phyloP scores from a whole-genome alignment of 1,284 basidiomycete species.

The Stygiomarasmius scandens region DNA sequence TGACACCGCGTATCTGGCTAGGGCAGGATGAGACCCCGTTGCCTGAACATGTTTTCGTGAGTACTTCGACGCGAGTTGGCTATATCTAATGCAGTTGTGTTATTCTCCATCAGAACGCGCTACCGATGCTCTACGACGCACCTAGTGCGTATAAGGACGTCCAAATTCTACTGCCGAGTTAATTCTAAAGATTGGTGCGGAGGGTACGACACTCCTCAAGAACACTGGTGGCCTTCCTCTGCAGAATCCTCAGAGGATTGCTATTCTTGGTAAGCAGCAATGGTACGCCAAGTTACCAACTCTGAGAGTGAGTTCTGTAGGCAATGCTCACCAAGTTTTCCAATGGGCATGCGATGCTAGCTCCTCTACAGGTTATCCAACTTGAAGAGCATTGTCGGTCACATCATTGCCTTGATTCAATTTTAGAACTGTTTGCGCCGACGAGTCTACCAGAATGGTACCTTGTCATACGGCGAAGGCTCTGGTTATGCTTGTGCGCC shows the following conservation, averaged over 20 bases:
- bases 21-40: conserved; percentile 13
- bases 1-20: conserved; percentile 13
- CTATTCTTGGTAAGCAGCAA: not conserved
- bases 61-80: not conserved
- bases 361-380: not conserved
- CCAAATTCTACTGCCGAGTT: conserved; percentile 4
- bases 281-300: not conserved
- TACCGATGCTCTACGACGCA: conserved; percentile 9
- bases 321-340: conserved; percentile 8
- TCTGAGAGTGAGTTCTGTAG: not conserved
- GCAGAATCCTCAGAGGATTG: conserved; percentile 8
- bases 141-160: conserved; percentile 13
- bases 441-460: conserved; percentile 14
- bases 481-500: conserved; percentile 17
- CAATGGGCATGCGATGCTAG: not conserved
- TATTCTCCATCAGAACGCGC: conserved; percentile 4
- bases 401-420: not conserved
- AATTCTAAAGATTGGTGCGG: conserved; percentile 16
- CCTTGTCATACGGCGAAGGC: conserved; percentile 17
- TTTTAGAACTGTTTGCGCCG: not conserved
- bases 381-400: conserved; percentile 2
- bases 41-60: conserved; percentile 14
- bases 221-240: conserved; percentile 19
- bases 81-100: not conserved
- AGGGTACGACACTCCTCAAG: conserved; percentile 19